phyloP scores from a whole-genome alignment of 805 yeast species.

The Peterozyma toletana region DNA sequence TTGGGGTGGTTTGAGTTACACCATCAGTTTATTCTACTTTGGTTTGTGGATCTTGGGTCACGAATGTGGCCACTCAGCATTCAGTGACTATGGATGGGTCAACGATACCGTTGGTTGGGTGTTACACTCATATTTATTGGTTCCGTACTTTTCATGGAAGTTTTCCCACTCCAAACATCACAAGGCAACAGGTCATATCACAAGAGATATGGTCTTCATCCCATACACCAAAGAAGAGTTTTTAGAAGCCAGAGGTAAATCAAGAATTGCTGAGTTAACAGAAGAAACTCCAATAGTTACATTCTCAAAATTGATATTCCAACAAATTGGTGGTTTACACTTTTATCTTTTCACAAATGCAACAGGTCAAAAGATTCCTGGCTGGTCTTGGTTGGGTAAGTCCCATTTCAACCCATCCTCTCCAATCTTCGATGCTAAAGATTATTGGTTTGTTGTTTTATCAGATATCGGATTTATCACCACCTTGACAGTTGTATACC shows the following conservation, averaged over 20 bases:
- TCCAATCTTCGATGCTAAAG: slow-evolving; percentile 46
- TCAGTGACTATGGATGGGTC: slow-evolving; percentile 43
- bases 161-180: slow-evolving; percentile 55
- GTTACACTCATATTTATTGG: slow-evolving; percentile 47
- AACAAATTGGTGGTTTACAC: slow-evolving; percentile 52
- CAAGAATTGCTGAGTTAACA: slow-evolving; percentile 34
- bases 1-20: slow-evolving; percentile 32
- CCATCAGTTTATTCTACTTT: slow-evolving; percentile 42
- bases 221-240: slow-evolving; percentile 46
- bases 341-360: slow-evolving; percentile 43
- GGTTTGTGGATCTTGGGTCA: slow-evolving; percentile 61
- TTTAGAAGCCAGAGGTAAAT: slow-evolving; percentile 23
- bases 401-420: slow-evolving; percentile 51
- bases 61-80: slow-evolving; percentile 61
- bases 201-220: slow-evolving; percentile 53
- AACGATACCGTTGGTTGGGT: slow-evolving; percentile 58
- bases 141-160: slow-evolving; percentile 61
- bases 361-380: slow-evolving; percentile 46
- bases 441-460: slow-evolving; percentile 47
- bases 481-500: slow-evolving; percentile 37
- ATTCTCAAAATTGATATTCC: slow-evolving; percentile 34
- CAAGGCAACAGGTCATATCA: slow-evolving; percentile 55
- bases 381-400: slow-evolving; percentile 30
- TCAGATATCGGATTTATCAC: slow-evolving; percentile 49
- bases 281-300: slow-evolving; percentile 51